phyloP scores from a whole-genome alignment of 2,329 filamentous ascomycete species.

The Tolypocladium album region DNA sequence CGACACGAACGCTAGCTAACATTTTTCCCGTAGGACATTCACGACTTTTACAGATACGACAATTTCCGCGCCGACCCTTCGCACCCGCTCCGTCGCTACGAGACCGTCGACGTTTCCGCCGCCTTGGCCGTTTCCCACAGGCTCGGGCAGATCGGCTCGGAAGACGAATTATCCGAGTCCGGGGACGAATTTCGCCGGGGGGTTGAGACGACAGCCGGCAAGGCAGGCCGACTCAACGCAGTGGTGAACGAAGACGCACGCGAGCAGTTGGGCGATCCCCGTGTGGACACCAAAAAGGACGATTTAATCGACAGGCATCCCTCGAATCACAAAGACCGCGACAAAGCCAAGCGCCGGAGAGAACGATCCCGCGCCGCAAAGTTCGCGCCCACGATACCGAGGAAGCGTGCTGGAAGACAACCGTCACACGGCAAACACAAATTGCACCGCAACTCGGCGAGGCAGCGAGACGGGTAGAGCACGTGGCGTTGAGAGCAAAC shows the following conservation, averaged over 20 bases:
- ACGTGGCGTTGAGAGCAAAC: not conserved
- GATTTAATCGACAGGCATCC: not conserved
- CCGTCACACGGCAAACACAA: not conserved
- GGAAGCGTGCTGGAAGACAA: not conserved
- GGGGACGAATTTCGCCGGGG: not conserved
- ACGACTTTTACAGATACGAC: constrained; percentile 7
- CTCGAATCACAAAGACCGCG: not conserved
- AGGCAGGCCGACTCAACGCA: not conserved
- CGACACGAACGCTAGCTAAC: constrained; percentile 10
- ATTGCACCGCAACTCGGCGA: not conserved
- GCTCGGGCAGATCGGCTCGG: not conserved
- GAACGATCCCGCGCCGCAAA: not conserved
- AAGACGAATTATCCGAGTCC: not conserved
- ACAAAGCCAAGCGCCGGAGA: not conserved
- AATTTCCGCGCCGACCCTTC: constrained; percentile 5
- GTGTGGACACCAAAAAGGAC: not conserved
- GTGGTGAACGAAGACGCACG: not conserved
- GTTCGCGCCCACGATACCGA: not conserved
- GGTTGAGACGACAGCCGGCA: not conserved
- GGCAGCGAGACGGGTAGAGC: not conserved
- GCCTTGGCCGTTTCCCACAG: not conserved
- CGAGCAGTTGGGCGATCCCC: not conserved
- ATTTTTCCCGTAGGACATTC: constrained; percentile 9
- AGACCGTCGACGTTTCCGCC: constrained; percentile 1
- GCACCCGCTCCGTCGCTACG: constrained; percentile 5